phyloP scores from a whole-genome alignment of 148 eudicot species.

The Amaranthus palmeri region DNA sequence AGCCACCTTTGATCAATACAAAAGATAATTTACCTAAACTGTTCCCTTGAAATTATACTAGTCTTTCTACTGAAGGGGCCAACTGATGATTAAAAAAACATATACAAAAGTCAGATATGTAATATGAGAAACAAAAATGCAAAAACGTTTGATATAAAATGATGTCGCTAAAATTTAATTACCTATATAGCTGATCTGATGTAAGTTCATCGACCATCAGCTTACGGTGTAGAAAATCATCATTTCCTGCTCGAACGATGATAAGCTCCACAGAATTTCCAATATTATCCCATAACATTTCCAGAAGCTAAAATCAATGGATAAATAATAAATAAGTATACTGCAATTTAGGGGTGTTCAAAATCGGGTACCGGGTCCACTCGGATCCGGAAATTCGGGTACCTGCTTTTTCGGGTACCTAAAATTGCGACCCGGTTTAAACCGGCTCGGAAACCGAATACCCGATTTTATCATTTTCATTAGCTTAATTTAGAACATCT shows the following conservation, averaged over 20 bases:
- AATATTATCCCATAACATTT: constrained; percentile 9
- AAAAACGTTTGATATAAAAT: not conserved
- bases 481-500: too few species aligned
- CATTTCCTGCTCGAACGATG: not conserved
- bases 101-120: not conserved
- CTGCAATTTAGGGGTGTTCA: too few species aligned
- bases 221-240: not conserved
- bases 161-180: not conserved
- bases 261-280: constrained; percentile 2
- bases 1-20: too few species aligned
- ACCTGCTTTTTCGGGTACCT: too few species aligned
- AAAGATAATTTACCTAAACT: not conserved
- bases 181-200: constrained; percentile 5
- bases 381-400: too few species aligned
- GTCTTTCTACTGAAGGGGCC: not conserved
- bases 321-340: not conserved
- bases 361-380: too few species aligned
- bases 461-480: too few species aligned
- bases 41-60: not conserved
- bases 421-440: too few species aligned
- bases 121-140: not conserved
- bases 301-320: not conserved
- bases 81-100: not conserved
- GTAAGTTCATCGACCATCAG: not conserved
- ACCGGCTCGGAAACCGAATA: too few species aligned